Conservation (phyloP, 2,329 filamentous ascomycete species). For the Lachnellula occidentalis region DNA sequence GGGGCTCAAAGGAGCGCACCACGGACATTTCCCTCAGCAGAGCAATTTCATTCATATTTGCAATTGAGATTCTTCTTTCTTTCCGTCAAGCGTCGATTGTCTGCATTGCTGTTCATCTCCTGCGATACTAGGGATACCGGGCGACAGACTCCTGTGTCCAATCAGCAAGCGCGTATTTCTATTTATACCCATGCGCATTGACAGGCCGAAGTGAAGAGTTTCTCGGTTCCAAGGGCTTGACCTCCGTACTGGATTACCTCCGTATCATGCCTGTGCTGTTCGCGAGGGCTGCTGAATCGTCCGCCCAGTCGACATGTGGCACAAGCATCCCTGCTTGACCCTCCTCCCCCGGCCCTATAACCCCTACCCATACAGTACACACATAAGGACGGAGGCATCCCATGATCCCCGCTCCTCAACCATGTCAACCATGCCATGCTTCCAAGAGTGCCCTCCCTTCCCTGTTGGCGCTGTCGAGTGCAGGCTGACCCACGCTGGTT, state of each 20-base stretch:
- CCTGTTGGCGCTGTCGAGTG: conserved; percentile 6
- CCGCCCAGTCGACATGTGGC: neutral
- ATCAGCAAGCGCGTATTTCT: neutral
- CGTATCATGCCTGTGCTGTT: conserved; percentile 11
- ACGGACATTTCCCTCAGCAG: neutral
- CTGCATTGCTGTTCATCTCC: conserved; percentile 12
- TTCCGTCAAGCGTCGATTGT: neutral
- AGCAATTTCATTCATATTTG: neutral
- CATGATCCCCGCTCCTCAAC: too few relatives aligned
- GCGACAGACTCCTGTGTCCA: neutral
- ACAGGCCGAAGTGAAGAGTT: neutral
- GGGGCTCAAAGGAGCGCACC: neutral
- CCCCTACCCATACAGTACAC: neutral
- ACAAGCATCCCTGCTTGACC: neutral
- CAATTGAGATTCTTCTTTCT: neutral
- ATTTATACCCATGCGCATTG: conserved; percentile 11
- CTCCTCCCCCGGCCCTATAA: neutral
- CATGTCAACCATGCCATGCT: neutral
- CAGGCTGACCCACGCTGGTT: neutral
- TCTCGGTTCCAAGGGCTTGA: conserved; percentile 7
- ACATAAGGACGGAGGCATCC: neutral
- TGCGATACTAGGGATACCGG: neutral
- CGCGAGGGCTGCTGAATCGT: neutral
- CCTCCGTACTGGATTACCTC: too few relatives aligned
- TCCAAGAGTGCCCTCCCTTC: conserved; percentile 2